Percentiles rank a stretch among this genome's conserved stretches.
Evolutionary conservation across 2,329 filamentous ascomycete species (phyloP).

Genomic region (Verticillium tricorpus): DNA sequence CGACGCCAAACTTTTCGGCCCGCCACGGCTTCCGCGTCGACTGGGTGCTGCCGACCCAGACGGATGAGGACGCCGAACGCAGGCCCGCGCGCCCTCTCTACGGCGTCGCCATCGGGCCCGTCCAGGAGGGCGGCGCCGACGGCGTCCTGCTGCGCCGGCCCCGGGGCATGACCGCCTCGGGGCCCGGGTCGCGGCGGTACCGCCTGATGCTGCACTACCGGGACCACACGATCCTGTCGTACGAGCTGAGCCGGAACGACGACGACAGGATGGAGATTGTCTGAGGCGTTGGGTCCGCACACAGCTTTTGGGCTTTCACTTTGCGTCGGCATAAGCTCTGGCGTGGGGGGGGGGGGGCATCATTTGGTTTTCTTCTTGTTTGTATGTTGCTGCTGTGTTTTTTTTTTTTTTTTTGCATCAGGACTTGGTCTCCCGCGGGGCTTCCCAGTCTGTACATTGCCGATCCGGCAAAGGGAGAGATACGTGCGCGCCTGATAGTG

Average conservation of each 20-base stretch:
- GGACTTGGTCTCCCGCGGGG: neutral
- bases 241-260: conserved; percentile 53
- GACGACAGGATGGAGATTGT: conserved; percentile 15
- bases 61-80: conserved; percentile 39
- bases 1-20: conserved; percentile 16
- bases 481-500: no score
- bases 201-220: conserved; percentile 67
- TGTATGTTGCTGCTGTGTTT: neutral
- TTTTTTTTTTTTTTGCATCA: neutral
- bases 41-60: conserved; percentile 40
- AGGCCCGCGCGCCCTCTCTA: conserved; percentile 50
- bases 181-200: conserved; percentile 45
- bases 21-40: conserved; percentile 50
- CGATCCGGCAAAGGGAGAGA: neutral
- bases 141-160: conserved; percentile 15
- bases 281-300: neutral
- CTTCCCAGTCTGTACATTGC: neutral
- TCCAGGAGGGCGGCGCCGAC: conserved; percentile 41
- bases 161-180: conserved; percentile 9
- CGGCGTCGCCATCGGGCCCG: conserved; percentile 63
- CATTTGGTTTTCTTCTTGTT: neutral
- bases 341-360: no score
- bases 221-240: conserved; percentile 65
- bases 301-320: neutral
- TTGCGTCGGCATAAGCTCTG: neutral